These are phyloP conservation scores for Pascua sp. DNA, from an alignment of 1,284 basidiomycete genomes.

Conservation along the genomic window DNA sequence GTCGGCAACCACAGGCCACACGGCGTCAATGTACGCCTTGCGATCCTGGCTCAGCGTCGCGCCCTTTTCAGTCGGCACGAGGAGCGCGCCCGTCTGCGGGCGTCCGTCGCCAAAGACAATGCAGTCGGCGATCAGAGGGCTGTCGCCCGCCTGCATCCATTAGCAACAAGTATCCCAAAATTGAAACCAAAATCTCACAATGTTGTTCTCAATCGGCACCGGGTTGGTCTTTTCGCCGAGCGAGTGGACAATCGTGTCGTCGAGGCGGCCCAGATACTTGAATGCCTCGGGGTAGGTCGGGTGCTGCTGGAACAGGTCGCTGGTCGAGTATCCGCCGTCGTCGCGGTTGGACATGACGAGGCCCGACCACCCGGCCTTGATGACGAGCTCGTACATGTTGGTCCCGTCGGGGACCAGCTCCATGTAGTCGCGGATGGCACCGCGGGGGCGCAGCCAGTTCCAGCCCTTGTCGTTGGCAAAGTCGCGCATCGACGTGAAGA, in stretches of 20 bases:
- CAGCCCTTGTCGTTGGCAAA: conserved; percentile 57
- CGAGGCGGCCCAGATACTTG: conserved; percentile 60
- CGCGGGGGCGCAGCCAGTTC: conserved; percentile 57
- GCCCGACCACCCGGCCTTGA: conserved; percentile 58
- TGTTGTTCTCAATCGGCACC: conserved; percentile 47
- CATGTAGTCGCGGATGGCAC: conserved; percentile 51
- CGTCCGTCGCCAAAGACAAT: conserved; percentile 60
- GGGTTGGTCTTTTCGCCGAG: conserved; percentile 61
- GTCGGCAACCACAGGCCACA: conserved; percentile 55
- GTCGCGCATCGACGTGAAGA: conserved; percentile 56
- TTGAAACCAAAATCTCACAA: too few species aligned
- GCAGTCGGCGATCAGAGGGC: conserved; percentile 53
- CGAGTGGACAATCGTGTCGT: conserved; percentile 55
- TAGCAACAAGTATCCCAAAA: too few species aligned
- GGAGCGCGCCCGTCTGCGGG: conserved; percentile 57
- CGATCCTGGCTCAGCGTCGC: conserved; percentile 49
- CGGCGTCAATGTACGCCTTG: conserved; percentile 45
- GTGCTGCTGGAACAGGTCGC: conserved; percentile 59
- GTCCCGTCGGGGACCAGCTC: conserved; percentile 53
- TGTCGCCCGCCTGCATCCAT: conserved; percentile 39
- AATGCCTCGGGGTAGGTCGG: conserved; percentile 51
- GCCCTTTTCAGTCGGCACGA: conserved; percentile 57
- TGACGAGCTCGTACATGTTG: conserved; percentile 56
- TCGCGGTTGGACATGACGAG: conserved; percentile 58
- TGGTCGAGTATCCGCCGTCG: conserved; percentile 60